phyloP scores from a whole-genome alignment of 192 early-diverging fungal species.

The Backusella parvicylindrica region DNA sequence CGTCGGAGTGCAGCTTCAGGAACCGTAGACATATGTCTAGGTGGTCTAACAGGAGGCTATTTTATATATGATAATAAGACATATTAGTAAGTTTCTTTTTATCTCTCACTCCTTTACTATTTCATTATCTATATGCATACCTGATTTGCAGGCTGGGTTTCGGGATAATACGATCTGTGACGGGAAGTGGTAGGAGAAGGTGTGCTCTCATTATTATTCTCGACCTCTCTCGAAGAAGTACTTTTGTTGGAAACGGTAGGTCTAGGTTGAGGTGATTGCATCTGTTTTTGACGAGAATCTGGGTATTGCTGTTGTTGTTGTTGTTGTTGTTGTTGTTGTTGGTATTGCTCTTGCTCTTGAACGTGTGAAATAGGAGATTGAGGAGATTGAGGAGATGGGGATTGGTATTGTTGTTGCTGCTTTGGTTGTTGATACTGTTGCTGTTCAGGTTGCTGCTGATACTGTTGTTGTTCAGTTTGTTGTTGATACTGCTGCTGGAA shows the following conservation, averaged over 20 bases:
- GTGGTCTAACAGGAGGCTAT: slow-evolving; percentile 11
- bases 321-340: neutral
- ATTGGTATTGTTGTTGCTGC: neutral
- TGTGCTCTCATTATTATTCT: neutral
- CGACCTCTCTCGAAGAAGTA: neutral
- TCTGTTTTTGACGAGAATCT: neutral
- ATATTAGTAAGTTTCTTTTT: neutral
- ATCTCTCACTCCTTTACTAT: neutral
- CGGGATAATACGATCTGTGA: slow-evolving; percentile 13
- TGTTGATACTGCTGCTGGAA: neutral
- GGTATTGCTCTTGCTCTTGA: neutral
- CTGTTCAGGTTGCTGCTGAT: neutral
- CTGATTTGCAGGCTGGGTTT: slow-evolving; percentile 1
- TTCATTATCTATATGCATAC: neutral
- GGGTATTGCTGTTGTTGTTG: neutral
- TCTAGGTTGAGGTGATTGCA: neutral
- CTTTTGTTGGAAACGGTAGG: neutral
- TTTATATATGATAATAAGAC: neutral
- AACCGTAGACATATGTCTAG: slow-evolving; percentile 22
- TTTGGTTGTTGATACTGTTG: neutral
- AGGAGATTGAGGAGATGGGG: neutral
- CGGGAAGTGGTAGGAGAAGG: neutral
- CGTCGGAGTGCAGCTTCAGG: slow-evolving; percentile 23
- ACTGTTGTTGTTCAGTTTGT: neutral
- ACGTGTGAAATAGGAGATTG: neutral